Evolutionary conservation across 257 asterid genomes (phyloP), one percentile per base, ranked within the genome.

Genomic region (Verbena officinalis): DNA sequence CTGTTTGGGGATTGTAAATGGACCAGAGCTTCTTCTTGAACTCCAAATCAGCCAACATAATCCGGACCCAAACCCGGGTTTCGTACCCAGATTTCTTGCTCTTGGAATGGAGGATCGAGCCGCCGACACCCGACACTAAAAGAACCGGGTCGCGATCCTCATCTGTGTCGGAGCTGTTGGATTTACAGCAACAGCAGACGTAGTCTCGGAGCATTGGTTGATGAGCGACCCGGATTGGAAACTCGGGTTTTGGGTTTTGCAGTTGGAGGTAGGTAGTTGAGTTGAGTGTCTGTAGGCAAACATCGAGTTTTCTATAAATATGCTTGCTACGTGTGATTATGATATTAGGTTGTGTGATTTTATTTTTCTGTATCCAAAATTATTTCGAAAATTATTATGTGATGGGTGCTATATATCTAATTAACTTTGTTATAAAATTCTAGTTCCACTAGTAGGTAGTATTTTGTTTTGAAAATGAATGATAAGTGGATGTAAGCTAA

Each of bases 51-150:
- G 98, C 95, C 13, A 89, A 79, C 16, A 89, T 69, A 12, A 91
- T 44, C 27, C 98, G 83, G 70, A 91, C 95, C 98, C 98, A 91
- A 0, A 89, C 96, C 73, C 96, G 95, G 67, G 84, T 89, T 59
- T 81, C 78, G 6, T n/a, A 75, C 69, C 95, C 86, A 58, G 62
- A 69, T 17, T 73, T 84, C 85, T 84, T 27, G 33, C 4, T 91
- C 88, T 69, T 89, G 3, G 94, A 86, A 75, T 86, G 67, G 21
- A 91, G 96, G 22, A 91, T 86, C 12, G 98, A 81, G 27, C 98
- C 96, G 53, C 70, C 95, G 9, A 88, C 53, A 44, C 98, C 96
- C 49, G 96, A 77, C 3, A 91, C 87, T 17, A 89, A 58, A 5
- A 91, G 73, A 43, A 86, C 89, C 69, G 98, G 96, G 74, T 89